Percentiles rank a stretch among this genome's conserved stretches.
phyloP scores from a whole-genome alignment of 139 green algal species.

The Picochlorum sp. region DNA sequence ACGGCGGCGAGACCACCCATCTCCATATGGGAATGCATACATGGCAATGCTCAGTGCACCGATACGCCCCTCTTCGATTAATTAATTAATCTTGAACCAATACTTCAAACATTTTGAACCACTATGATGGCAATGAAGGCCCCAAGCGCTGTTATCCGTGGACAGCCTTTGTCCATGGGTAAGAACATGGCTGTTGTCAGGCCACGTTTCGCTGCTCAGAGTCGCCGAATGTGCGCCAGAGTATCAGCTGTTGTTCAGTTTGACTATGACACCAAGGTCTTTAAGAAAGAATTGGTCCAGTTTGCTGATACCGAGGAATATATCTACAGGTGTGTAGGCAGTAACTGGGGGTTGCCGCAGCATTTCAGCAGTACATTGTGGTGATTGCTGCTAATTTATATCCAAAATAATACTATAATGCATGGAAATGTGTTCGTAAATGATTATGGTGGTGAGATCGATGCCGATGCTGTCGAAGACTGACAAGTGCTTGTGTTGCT shows the following conservation, averaged over 20 bases:
- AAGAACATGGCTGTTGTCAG: conserved; percentile 2
- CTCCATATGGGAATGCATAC: too few relatives aligned
- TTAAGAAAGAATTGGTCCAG: conserved; percentile 67
- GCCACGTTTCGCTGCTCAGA: neutral
- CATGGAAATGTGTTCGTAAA: too few relatives aligned
- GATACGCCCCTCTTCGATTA: too few relatives aligned
- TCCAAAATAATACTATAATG: too few relatives aligned
- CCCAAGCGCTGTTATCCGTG: conserved; percentile 1
- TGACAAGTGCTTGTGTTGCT: neutral
- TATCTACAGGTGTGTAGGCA: conserved; percentile 62
- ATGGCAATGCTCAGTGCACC: too few relatives aligned
- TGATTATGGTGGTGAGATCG: too few relatives aligned
- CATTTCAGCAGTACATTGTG: too few relatives aligned
- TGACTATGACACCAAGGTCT: conserved; percentile 77
- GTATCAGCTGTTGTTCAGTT: conserved; percentile 21
- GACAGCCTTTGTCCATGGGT: neutral
- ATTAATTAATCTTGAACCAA: neutral
- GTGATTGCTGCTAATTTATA: too few relatives aligned
- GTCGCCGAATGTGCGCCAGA: conserved; percentile 3
- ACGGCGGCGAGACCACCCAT: too few relatives aligned
- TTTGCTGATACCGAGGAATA: conserved; percentile 80
- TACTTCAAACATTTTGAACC: neutral
- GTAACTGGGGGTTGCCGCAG: too few relatives aligned
- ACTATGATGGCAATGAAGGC: neutral
- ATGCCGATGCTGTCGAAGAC: neutral